These are phyloP conservation scores for Millerozyma miso DNA, from an alignment of 805 yeast genomes.

Conservation along the genomic window DNA sequence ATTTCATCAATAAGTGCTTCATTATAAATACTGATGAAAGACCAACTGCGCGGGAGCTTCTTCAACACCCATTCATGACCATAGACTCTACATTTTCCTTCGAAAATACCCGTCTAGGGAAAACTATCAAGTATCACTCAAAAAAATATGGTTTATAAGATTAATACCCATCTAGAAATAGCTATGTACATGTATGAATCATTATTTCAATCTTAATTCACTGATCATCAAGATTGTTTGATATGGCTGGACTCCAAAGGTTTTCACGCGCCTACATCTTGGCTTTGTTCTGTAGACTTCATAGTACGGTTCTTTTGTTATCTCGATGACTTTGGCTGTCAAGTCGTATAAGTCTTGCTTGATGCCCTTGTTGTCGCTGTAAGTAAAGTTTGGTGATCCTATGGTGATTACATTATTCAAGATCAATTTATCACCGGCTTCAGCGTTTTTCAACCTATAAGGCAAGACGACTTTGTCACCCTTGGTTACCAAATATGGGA, in stretches of 20 bases:
- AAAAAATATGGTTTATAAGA: slow-evolving; percentile 10
- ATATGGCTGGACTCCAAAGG: slow-evolving; percentile 66
- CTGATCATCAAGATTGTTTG: slow-evolving; percentile 75
- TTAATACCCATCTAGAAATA: not conserved
- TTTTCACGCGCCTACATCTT: slow-evolving; percentile 77
- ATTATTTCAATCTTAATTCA: slow-evolving; percentile 52
- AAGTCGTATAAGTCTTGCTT: slow-evolving; percentile 44
- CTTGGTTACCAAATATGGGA: slow-evolving; percentile 82
- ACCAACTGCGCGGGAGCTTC: slow-evolving; percentile 76
- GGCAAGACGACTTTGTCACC: slow-evolving; percentile 87
- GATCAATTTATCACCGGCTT: slow-evolving; percentile 77
- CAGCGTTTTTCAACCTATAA: slow-evolving; percentile 66
- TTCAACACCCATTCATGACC: slow-evolving; percentile 50
- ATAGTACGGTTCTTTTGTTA: slow-evolving; percentile 75
- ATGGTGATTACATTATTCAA: slow-evolving; percentile 74
- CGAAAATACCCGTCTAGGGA: slow-evolving; percentile 50
- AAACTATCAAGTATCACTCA: slow-evolving; percentile 40
- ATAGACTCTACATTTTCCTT: slow-evolving; percentile 45
- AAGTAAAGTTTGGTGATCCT: slow-evolving; percentile 77
- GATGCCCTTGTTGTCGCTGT: slow-evolving; percentile 22
- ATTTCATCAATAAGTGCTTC: slow-evolving; percentile 75
- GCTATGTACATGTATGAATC: slow-evolving; percentile 5
- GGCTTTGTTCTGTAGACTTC: slow-evolving; percentile 53
- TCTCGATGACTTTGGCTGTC: slow-evolving; percentile 79
- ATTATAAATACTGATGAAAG: slow-evolving; percentile 69